phyloP scores from a whole-genome alignment of 495 filamentous ascomycete species.

The Podospora pseudocomata region DNA sequence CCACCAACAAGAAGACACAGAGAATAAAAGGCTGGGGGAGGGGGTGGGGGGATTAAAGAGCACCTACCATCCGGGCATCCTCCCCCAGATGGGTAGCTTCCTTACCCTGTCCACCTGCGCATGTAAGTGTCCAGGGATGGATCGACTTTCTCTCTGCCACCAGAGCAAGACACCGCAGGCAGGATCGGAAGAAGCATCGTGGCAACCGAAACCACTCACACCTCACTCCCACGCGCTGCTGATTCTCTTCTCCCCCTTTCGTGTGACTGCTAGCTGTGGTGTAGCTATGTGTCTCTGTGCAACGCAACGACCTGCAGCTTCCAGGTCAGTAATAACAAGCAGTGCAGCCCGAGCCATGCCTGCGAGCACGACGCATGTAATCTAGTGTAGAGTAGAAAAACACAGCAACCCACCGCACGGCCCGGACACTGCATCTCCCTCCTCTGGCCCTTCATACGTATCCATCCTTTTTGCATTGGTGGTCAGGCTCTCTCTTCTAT shows the following conservation, averaged over 20 bases:
- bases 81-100: not conserved
- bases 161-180: conserved; percentile 2
- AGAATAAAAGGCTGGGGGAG: not conserved
- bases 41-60: no score
- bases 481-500: not conserved
- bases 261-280: conserved; percentile 10
- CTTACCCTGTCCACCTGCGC: not conserved
- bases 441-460: not conserved
- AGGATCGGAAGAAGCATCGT: conserved; percentile 26
- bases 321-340: not conserved
- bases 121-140: not conserved
- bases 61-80: no score
- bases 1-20: not conserved
- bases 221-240: not conserved
- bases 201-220: conserved; percentile 6
- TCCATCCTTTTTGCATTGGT: not conserved
- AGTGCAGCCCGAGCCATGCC: conserved; percentile 2
- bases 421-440: not conserved
- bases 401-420: not conserved
- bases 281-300: conserved; percentile 17
- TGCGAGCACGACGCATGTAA: not conserved
- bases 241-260: conserved; percentile 8
- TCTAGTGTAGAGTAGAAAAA: not conserved
- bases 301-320: conserved; percentile 14
- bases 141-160: not conserved